Conservation (phyloP, 2,329 filamentous ascomycete species). For the Xylaria sp. region DNA sequence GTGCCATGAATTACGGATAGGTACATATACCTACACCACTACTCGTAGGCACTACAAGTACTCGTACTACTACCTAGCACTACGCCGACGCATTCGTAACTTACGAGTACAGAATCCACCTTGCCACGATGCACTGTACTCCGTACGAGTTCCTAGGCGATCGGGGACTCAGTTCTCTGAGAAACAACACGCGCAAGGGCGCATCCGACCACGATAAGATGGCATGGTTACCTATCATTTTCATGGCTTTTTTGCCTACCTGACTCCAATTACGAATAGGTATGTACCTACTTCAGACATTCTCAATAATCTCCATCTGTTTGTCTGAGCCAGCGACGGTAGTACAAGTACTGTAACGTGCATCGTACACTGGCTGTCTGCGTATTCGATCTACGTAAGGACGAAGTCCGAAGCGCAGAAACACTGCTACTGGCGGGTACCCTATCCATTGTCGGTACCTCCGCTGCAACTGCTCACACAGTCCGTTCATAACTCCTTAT, state of each 20-base stretch:
- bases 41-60: too few species aligned
- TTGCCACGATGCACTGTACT: neutral
- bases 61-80: too few species aligned
- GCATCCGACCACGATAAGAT: neutral
- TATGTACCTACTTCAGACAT: neutral
- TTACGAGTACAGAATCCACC: too few species aligned
- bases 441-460: neutral
- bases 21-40: too few species aligned
- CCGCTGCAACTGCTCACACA: neutral
- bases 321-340: neutral
- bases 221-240: neutral
- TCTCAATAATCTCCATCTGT: neutral
- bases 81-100: too few species aligned
- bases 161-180: too few species aligned
- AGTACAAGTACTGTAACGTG: neutral
- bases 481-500: neutral
- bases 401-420: neutral
- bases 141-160: too few species aligned
- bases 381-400: neutral
- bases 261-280: too few species aligned
- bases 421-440: neutral
- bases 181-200: too few species aligned
- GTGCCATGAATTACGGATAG: neutral
- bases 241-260: neutral
- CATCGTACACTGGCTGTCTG: neutral